A percentile compares a stretch with the other conserved stretches of the same genome.
Evolutionary conservation across 345 rosid genomes (phyloP).

Genomic region (Hibiscus mutabilis): DNA sequence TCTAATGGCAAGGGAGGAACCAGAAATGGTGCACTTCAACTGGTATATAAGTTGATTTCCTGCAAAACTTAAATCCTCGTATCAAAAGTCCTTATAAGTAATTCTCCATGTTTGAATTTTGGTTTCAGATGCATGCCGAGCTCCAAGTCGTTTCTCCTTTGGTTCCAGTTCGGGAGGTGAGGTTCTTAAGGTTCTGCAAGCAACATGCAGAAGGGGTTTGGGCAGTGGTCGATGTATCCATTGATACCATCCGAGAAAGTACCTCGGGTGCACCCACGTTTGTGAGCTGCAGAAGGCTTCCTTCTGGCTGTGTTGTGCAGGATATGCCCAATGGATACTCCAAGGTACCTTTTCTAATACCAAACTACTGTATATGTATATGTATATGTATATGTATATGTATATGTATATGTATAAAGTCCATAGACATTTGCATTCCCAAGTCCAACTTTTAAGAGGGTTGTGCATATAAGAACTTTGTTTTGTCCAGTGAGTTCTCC

Average conservation of each 20-base stretch:
- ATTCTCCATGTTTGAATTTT: not conserved
- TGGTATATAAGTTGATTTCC: slow-evolving; percentile 25
- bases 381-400: too few species aligned
- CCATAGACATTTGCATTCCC: slow-evolving; percentile 20
- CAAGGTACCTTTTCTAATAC: slow-evolving; percentile 40
- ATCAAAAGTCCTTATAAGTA: too few species aligned
- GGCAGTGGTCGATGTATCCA: slow-evolving; percentile 94
- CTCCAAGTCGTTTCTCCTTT: slow-evolving; percentile 82
- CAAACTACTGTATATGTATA: not conserved
- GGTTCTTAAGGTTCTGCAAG: slow-evolving; percentile 85
- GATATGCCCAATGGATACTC: slow-evolving; percentile 96
- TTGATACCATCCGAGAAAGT: slow-evolving; percentile 49
- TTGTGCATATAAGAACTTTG: slow-evolving; percentile 25
- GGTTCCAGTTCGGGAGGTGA: slow-evolving; percentile 84
- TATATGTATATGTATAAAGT: too few species aligned
- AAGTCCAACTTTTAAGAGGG: slow-evolving; percentile 14
- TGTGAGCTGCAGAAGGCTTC: slow-evolving; percentile 71
- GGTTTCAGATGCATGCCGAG: slow-evolving; percentile 79
- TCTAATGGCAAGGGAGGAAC: slow-evolving; percentile 91
- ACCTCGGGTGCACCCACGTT: slow-evolving; percentile 38
- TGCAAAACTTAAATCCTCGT: not conserved
- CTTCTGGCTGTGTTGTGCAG: slow-evolving; percentile 93
- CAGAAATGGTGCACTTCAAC: slow-evolving; percentile 81
- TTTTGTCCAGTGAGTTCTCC: slow-evolving; percentile 40
- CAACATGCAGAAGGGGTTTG: slow-evolving; percentile 92